phyloP scores from a whole-genome alignment of 768 basidiomycete species.

The Austroboletus eburneus region DNA sequence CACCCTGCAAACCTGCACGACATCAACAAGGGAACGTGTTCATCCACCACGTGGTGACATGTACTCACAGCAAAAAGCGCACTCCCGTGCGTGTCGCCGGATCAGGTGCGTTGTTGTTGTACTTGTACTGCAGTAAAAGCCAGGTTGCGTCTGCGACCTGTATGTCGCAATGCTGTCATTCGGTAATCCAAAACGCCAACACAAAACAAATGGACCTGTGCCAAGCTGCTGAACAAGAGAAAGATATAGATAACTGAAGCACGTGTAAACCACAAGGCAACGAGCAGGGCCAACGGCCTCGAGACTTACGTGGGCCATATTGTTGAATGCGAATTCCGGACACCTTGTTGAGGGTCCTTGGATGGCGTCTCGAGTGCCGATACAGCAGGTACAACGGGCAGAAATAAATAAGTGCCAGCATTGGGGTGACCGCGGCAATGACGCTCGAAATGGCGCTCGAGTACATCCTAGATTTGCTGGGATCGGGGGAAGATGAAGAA shows the following conservation, averaged over 20 bases:
- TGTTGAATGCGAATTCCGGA: constrained; percentile 44
- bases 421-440: constrained; percentile 33
- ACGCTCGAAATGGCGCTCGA: constrained; percentile 35
- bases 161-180: constrained; percentile 3
- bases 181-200: background rate
- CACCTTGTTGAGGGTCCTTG: constrained; percentile 47
- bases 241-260: constrained; percentile 47
- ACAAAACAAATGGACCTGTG: constrained; percentile 35
- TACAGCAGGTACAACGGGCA: constrained; percentile 48
- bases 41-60: background rate
- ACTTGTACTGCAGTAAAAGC: constrained; percentile 54
- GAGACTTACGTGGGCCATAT: constrained; percentile 49
- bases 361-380: constrained; percentile 42
- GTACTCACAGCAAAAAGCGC: constrained; percentile 46
- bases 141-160: constrained; percentile 55
- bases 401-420: constrained; percentile 44
- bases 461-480: constrained; percentile 29
- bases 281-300: background rate
- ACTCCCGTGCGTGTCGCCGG: constrained; percentile 40
- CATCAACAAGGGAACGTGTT: constrained; percentile 4
- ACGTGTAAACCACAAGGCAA: constrained; percentile 19
- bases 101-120: constrained; percentile 50
- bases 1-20: constrained; percentile 48
- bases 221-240: constrained; percentile 45
- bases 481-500: constrained; percentile 18